Evolutionary conservation across 352 stramenopile species (phyloP).

Genomic region (Phytophthora fragariaefolia): DNA sequence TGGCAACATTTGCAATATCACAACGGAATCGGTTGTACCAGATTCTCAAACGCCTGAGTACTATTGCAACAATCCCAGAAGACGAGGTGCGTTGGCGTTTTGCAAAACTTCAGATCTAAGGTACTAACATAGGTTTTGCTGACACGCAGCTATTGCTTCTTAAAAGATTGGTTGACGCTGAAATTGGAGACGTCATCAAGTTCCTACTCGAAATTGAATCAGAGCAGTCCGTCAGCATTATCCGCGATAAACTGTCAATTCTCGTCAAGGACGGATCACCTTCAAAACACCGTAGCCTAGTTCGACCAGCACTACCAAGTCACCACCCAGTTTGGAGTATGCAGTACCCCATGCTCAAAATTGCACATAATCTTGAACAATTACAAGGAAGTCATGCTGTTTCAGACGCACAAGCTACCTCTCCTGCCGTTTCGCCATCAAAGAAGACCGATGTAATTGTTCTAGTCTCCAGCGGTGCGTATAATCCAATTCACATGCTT

Average conservation of each 20-base stretch:
- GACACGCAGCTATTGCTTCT: constrained; percentile 58
- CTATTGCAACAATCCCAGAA: constrained; percentile 53
- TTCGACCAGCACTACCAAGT: constrained; percentile 35
- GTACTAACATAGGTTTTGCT: not conserved
- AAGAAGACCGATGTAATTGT: constrained; percentile 69
- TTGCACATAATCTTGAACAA: constrained; percentile 69
- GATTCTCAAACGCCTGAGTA: constrained; percentile 64
- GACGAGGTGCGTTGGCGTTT: constrained; percentile 50
- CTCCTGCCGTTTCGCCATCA: constrained; percentile 28
- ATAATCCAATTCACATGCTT: constrained; percentile 84
- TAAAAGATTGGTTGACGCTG: constrained; percentile 77
- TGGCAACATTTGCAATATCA: constrained; percentile 50
- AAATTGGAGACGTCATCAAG: constrained; percentile 75
- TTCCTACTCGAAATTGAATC: constrained; percentile 60
- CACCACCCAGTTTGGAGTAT: constrained; percentile 64
- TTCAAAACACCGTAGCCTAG: constrained; percentile 51
- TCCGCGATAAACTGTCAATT: constrained; percentile 44
- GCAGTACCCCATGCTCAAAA: constrained; percentile 75
- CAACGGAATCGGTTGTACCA: constrained; percentile 69
- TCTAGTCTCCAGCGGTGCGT: constrained; percentile 74
- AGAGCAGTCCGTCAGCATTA: constrained; percentile 34
- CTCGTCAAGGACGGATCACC: constrained; percentile 63
- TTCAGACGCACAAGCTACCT: not conserved
- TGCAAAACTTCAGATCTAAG: no score
- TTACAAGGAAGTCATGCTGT: constrained; percentile 21